A percentile compares a stretch with the other conserved stretches of the same genome.
These are phyloP conservation scores for Pichiaceae sp. DNA, from an alignment of 1,139 yeast genomes.

Conservation along the genomic window DNA sequence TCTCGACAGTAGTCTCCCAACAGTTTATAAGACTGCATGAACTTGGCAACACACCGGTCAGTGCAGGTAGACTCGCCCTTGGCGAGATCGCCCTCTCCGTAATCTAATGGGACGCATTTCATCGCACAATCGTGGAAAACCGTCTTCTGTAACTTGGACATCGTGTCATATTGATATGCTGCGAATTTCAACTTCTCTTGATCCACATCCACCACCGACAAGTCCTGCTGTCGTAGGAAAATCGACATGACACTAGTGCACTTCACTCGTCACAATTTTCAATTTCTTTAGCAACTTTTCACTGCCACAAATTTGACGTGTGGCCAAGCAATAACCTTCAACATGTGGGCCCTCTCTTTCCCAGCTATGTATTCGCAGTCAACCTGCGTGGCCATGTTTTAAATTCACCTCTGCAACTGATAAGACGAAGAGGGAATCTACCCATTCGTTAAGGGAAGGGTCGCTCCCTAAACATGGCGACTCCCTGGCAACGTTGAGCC, in stretches of 20 bases:
- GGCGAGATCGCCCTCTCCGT: constrained; percentile 71
- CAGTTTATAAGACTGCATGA: constrained; percentile 52
- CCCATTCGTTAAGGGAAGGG: too few relatives aligned
- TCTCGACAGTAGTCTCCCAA: constrained; percentile 45
- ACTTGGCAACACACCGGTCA: constrained; percentile 73
- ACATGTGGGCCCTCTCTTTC: background rate
- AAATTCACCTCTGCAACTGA: background rate
- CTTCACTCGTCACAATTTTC: too few relatives aligned
- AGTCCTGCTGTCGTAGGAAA: constrained; percentile 37
- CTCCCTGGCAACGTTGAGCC: constrained; percentile 27
- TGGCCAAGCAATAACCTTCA: background rate
- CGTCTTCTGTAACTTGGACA: constrained; percentile 43
- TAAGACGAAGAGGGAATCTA: too few relatives aligned
- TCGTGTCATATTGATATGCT: constrained; percentile 66
- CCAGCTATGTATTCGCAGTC: too few relatives aligned
- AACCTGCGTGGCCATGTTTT: too few relatives aligned
- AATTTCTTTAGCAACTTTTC: too few relatives aligned
- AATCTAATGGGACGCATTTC: constrained; percentile 69
- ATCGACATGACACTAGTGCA: constrained; percentile 44
- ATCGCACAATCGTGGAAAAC: constrained; percentile 17
- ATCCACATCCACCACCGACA: constrained; percentile 40
- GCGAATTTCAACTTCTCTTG: constrained; percentile 65
- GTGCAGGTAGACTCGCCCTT: constrained; percentile 73
- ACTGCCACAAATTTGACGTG: background rate
- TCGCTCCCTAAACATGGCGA: too few relatives aligned